Conservation (phyloP, 306 rosid genomes). For the Corylus heterophylla region DNA sequence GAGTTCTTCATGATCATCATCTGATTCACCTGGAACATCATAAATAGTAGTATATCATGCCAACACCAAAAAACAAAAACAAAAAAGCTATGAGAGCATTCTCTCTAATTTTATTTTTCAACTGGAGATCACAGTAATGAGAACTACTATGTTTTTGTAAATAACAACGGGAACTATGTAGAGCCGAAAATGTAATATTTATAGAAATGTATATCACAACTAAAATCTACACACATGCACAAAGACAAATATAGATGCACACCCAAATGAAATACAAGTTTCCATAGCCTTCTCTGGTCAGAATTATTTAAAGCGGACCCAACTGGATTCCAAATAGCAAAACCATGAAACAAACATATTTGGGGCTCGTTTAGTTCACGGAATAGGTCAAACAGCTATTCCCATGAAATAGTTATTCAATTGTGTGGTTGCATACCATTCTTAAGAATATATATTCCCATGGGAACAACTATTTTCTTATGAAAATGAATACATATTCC, state of each 20-base stretch:
- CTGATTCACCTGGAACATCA: constrained; percentile 62
- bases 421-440: no score
- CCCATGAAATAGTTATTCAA: no score
- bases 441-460: no score
- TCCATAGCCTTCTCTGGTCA: not conserved
- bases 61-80: constrained; percentile 15
- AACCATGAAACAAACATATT: not conserved
- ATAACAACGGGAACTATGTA: not conserved
- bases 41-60: constrained; percentile 21
- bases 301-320: not conserved
- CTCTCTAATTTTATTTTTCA: not conserved
- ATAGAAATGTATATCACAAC: not conserved
- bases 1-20: constrained; percentile 72
- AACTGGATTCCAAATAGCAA: not conserved
- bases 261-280: not conserved
- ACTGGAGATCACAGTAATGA: not conserved
- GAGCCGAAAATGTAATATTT: not conserved
- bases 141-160: not conserved
- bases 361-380: no score
- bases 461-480: no score
- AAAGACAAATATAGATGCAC: not conserved
- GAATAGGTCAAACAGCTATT: no score
- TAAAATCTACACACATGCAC: not conserved
- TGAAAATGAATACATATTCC: no score
- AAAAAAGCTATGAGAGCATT: constrained; percentile 9